These are phyloP conservation scores for Cystobasidium pallidum DNA, from an alignment of 1,284 basidiomycete species.

Conservation along the genomic window DNA sequence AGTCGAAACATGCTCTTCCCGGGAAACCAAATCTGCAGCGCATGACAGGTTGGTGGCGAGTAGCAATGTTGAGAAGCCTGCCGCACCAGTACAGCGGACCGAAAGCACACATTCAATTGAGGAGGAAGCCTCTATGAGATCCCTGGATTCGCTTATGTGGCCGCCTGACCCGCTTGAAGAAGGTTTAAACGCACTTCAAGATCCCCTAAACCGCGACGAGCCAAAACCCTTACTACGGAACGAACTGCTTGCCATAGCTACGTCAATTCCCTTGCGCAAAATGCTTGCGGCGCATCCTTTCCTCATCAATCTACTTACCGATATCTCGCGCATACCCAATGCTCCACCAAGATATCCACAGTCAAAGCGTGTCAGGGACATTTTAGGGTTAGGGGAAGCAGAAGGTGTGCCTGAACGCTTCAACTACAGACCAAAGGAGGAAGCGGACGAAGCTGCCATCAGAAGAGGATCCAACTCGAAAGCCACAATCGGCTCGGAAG, in stretches of 20 bases:
- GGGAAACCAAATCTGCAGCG: slow-evolving; percentile 16
- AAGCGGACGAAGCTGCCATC: slow-evolving; percentile 12
- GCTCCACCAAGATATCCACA: slow-evolving; percentile 40
- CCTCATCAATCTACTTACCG: slow-evolving; percentile 23
- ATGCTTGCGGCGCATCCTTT: slow-evolving; percentile 32
- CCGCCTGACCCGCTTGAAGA: slow-evolving; percentile 43
- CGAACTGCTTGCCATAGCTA: slow-evolving; percentile 42
- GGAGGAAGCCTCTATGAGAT: slow-evolving; percentile 3
- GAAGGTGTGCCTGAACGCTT: slow-evolving; percentile 34
- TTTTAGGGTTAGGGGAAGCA: slow-evolving; percentile 38
- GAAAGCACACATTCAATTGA: background rate
- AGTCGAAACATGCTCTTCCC: slow-evolving; percentile 25
- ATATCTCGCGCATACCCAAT: slow-evolving; percentile 36
- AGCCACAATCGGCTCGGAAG: slow-evolving; percentile 13
- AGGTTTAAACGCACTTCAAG: slow-evolving; percentile 37
- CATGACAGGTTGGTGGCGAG: slow-evolving; percentile 4
- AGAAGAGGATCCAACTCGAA: background rate
- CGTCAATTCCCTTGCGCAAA: slow-evolving; percentile 34
- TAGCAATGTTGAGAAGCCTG: background rate
- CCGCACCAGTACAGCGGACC: background rate
- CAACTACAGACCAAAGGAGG: slow-evolving; percentile 36
- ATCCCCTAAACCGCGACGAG: slow-evolving; percentile 44
- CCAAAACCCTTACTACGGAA: slow-evolving; percentile 28
- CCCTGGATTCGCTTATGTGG: slow-evolving; percentile 34
- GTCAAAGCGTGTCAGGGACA: slow-evolving; percentile 28